These are phyloP conservation scores for Diplodia sapinea DNA, from an alignment of 2,329 filamentous ascomycete species.

Conservation along the genomic window DNA sequence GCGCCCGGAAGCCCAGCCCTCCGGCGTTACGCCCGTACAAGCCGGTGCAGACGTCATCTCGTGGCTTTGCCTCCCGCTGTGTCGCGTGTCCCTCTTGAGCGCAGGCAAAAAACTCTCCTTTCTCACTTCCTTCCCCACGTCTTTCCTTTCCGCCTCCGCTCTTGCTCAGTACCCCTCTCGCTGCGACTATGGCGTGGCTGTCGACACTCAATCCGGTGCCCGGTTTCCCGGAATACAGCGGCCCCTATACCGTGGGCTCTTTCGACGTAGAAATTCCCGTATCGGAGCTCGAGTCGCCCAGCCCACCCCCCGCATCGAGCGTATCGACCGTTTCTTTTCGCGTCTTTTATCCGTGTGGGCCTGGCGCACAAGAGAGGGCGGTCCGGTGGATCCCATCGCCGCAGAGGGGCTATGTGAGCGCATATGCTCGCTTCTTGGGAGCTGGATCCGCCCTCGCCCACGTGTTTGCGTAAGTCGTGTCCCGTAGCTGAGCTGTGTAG, in stretches of 20 bases:
- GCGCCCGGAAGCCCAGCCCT: neutral
- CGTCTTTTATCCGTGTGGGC: slow-evolving; percentile 76
- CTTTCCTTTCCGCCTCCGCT: neutral
- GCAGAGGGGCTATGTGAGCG: slow-evolving; percentile 74
- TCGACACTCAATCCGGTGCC: slow-evolving; percentile 69
- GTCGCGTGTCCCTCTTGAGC: slow-evolving; percentile 6
- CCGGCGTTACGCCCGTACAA: slow-evolving; percentile 20
- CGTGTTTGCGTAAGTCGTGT: slow-evolving; percentile 46
- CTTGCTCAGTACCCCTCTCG: neutral
- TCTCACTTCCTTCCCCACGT: neutral
- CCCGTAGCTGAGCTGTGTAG: neutral
- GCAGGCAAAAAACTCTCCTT: slow-evolving; percentile 4
- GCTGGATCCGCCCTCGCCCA: slow-evolving; percentile 58
- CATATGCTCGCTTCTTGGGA: slow-evolving; percentile 78
- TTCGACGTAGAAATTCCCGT: slow-evolving; percentile 81
- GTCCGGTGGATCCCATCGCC: slow-evolving; percentile 81
- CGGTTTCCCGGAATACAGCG: slow-evolving; percentile 74
- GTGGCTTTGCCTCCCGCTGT: slow-evolving; percentile 12
- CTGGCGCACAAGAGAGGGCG: slow-evolving; percentile 57
- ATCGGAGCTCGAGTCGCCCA: slow-evolving; percentile 52
- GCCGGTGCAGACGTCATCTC: slow-evolving; percentile 17
- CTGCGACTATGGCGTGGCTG: slow-evolving; percentile 48
- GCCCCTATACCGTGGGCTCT: slow-evolving; percentile 78
- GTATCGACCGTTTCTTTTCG: slow-evolving; percentile 78
- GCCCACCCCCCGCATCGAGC: slow-evolving; percentile 59